Evolutionary conservation across 345 rosid genomes (phyloP).

Genomic region (Gossypium longicalyx): DNA sequence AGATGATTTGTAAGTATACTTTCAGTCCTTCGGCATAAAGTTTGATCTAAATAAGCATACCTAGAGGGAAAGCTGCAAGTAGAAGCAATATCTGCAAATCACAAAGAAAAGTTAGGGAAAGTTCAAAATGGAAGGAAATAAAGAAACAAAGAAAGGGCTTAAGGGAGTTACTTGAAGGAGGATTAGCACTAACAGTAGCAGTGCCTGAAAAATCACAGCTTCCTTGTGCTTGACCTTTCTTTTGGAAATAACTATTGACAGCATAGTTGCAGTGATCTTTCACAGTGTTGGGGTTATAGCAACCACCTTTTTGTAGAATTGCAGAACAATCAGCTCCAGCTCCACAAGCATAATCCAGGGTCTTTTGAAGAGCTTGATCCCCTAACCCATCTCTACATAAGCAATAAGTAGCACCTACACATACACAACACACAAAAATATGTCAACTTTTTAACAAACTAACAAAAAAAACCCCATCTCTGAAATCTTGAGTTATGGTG

Average conservation of each 20-base stretch:
- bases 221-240: conserved; percentile 42
- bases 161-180: conserved; percentile 39
- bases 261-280: conserved; percentile 89
- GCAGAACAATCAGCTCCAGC: conserved; percentile 65
- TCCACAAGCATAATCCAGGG: conserved; percentile 88
- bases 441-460: not conserved
- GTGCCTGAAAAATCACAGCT: conserved; percentile 77
- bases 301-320: conserved; percentile 60
- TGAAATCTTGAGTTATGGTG: not conserved
- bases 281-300: conserved; percentile 77
- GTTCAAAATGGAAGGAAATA: not conserved
- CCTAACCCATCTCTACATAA: conserved; percentile 63
- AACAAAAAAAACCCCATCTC: conserved; percentile 6
- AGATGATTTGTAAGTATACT: no score
- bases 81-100: conserved; percentile 36
- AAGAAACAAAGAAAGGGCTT: not conserved
- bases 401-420: conserved; percentile 61
- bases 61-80: conserved; percentile 59
- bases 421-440: not conserved
- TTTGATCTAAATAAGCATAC: conserved; percentile 25
- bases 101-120: conserved; percentile 10
- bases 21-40: no score
- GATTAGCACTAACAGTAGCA: conserved; percentile 39
- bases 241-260: conserved; percentile 83
- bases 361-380: conserved; percentile 56